These are phyloP conservation scores for Angomonas ambiguus DNA, from an alignment of 208 protist species.

Conservation along the genomic window DNA sequence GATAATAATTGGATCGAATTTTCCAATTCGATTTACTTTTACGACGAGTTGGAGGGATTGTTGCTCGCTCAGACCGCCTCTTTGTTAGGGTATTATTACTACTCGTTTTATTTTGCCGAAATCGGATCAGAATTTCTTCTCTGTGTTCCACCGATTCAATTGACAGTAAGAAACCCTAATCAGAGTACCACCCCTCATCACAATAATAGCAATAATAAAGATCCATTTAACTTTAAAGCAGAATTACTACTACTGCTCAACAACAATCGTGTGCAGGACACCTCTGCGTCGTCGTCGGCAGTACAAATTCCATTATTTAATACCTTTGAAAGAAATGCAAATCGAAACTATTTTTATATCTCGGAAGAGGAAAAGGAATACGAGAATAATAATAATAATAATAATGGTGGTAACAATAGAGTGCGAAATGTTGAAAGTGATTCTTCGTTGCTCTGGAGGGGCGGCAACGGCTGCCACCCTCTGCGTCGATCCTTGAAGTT, in stretches of 20 bases:
- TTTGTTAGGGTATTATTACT: not conserved
- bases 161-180: no score
- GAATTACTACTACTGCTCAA: not conserved
- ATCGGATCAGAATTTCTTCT: not conserved
- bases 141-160: not conserved
- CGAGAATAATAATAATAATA: constrained; percentile 11
- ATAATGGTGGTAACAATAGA: not conserved
- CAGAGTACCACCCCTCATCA: no score
- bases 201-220: constrained; percentile 8
- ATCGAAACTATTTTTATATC: not conserved
- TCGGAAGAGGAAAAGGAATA: no score
- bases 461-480: no score
- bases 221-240: constrained; percentile 2
- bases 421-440: no score
- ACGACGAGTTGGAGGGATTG: not conserved
- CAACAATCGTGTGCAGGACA: not conserved
- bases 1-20: not conserved
- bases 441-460: no score
- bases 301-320: not conserved
- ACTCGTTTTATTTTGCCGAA: not conserved
- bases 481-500: no score
- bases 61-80: not conserved
- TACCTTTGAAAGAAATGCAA: not conserved
- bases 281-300: no score
- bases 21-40: not conserved